Base-by-base conservation (phyloP, 306 rosid genomes). In the Quercus rubra region DNA sequence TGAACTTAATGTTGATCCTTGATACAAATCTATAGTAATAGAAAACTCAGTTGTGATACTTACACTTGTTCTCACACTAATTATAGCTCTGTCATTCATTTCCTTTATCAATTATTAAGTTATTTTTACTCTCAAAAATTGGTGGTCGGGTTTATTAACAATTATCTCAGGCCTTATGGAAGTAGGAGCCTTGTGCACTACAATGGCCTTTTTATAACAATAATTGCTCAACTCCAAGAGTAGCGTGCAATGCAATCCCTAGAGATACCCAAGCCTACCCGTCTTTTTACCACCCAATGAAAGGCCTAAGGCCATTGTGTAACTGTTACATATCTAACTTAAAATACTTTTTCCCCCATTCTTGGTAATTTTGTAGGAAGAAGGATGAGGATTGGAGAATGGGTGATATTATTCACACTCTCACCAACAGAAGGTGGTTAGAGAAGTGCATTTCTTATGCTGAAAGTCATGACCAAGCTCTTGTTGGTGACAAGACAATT, bases 401-500 rank as follows among this genome's bases (percentile, higher is more conserved):
- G 97, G 84, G 92, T 79, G 98, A 90, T 81, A 92, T 95, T 62
- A 66, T 92, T 81, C 88, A 85, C 89, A 84, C 96, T 3, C 97
- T 95, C 70, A 88, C 93, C 67, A 95, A 95, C 91, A 86, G 97
- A 89, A 88, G 99, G 86, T 96, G 99, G 99, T 80, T 73, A 80
- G 99, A 96, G 87, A 96, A 96, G 30, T 96, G 99, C 76, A 83
- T 96, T 79, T 68, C 89, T 61, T 96, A 96, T 89, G 99, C 99
- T 28, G 99, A 96, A 92, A 96, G 99, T 88, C 99, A 96, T 75
- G 99, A 96, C 83, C 99, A 96, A 86, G 99, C 99, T 57, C 93
- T 96, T 85, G 99, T 96, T 77, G 99, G 99, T 76, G 99, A 96
- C 85, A 96, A 96, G 87, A 96, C 99, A 82, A 79, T 93, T 80